Evolutionary conservation across 2,329 filamentous ascomycete genomes (phyloP).

Genomic region (Cladosporium sp.): DNA sequence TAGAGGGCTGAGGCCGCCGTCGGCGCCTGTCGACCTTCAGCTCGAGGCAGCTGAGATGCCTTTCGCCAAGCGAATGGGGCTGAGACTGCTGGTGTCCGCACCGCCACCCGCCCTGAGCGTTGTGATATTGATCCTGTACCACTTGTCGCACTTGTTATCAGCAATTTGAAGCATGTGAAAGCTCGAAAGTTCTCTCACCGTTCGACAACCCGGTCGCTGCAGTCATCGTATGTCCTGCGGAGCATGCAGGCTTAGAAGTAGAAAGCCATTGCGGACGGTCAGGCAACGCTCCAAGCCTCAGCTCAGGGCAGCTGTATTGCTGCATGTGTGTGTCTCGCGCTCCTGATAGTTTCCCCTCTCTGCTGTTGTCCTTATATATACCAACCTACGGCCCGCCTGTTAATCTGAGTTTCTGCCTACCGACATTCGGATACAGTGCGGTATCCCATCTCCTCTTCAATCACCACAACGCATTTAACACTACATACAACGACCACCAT

Average conservation of each 20-base stretch:
- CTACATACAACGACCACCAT: no score
- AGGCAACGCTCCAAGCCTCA: conserved; percentile 7
- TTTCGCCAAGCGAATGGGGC: neutral
- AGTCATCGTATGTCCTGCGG: conserved; percentile 3
- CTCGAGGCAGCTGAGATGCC: neutral
- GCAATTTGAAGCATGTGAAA: conserved; percentile 1
- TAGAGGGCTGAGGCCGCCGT: neutral
- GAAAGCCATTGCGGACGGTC: neutral
- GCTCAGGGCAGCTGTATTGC: neutral
- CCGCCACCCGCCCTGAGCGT: neutral
- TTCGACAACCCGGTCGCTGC: neutral
- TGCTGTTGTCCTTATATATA: neutral
- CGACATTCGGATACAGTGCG: no score
- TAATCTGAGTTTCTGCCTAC: no score
- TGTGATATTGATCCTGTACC: no score
- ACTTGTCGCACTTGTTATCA: no score
- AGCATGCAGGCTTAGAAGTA: conserved; percentile 9
- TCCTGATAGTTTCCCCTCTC: neutral
- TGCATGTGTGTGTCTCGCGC: neutral
- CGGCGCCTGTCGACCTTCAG: no score
- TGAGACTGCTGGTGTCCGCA: neutral
- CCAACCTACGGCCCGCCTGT: no score
- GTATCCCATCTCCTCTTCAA: no score
- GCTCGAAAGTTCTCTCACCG: neutral
- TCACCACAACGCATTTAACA: no score